phyloP scores from a whole-genome alignment of 768 basidiomycete genomes.

The Exidia glandulosa region DNA sequence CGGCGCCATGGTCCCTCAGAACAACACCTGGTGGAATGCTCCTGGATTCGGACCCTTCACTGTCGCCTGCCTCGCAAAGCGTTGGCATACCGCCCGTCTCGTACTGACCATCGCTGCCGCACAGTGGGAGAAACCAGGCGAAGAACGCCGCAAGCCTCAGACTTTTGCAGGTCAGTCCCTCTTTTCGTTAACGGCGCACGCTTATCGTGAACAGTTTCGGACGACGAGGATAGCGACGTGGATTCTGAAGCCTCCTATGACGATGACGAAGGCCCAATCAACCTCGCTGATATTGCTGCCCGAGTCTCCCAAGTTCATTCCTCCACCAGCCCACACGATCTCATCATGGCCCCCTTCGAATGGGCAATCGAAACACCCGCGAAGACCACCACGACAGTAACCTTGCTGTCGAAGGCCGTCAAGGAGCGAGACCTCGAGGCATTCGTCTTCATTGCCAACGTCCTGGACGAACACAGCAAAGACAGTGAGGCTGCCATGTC shows the following conservation, averaged over 20 bases:
- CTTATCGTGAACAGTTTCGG: not conserved
- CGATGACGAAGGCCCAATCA: slow-evolving; percentile 25
- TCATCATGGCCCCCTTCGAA: slow-evolving; percentile 18
- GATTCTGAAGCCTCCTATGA: slow-evolving; percentile 32
- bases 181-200: not conserved
- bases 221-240: slow-evolving; percentile 23
- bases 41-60: slow-evolving; percentile 25
- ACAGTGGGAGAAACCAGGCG: slow-evolving; percentile 33
- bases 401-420: slow-evolving; percentile 27
- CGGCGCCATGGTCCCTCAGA: not conserved
- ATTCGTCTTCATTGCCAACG: slow-evolving; percentile 36
- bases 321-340: slow-evolving; percentile 24
- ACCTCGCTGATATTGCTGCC: slow-evolving; percentile 44
- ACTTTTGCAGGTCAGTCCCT: not conserved
- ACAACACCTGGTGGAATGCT: slow-evolving; percentile 26
- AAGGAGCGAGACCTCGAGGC: slow-evolving; percentile 37
- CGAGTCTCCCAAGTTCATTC: slow-evolving; percentile 33
- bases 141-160: slow-evolving; percentile 6
- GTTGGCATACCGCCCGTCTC: slow-evolving; percentile 48
- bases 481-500: slow-evolving; percentile 10
- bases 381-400: slow-evolving; percentile 1
- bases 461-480: slow-evolving; percentile 11
- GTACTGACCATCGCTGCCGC: slow-evolving; percentile 46
- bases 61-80: slow-evolving; percentile 36
- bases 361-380: slow-evolving; percentile 1